A percentile compares a stretch with the other conserved stretches of the same genome.
Evolutionary conservation across 441 rosid genomes (phyloP).

Genomic region (Bocquillonia castaneifolia): DNA sequence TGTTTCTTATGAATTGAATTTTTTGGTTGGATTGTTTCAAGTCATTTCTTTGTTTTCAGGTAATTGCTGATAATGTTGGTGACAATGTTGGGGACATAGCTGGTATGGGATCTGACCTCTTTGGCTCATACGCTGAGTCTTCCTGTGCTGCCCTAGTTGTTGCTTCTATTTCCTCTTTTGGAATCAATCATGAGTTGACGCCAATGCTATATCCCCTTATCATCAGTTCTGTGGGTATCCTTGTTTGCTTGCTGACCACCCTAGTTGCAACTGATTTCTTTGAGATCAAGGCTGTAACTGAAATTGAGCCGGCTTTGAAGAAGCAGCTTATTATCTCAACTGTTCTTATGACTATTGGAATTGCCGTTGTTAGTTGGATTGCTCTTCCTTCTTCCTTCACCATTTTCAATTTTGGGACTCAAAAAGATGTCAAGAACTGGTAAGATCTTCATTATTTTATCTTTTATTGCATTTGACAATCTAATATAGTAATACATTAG

Average conservation of each 20-base stretch:
- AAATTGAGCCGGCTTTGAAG: slow-evolving; percentile 85
- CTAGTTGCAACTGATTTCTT: slow-evolving; percentile 78
- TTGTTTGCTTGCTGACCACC: slow-evolving; percentile 80
- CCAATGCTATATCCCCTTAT: slow-evolving; percentile 79
- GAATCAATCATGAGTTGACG: slow-evolving; percentile 71
- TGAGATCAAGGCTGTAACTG: slow-evolving; percentile 76
- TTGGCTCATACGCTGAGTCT: slow-evolving; percentile 89
- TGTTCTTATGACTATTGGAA: slow-evolving; percentile 66
- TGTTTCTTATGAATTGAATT: neutral
- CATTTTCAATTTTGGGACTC: slow-evolving; percentile 77
- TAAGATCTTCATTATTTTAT: slow-evolving; percentile 21
- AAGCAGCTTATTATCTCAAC: slow-evolving; percentile 82
- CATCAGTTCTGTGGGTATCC: slow-evolving; percentile 74
- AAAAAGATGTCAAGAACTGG: slow-evolving; percentile 85
- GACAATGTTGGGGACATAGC: slow-evolving; percentile 98
- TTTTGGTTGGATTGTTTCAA: neutral
- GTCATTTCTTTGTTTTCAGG: slow-evolving; percentile 27
- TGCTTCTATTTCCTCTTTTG: slow-evolving; percentile 91
- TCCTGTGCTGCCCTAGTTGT: slow-evolving; percentile 90
- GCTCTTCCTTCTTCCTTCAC: slow-evolving; percentile 82
- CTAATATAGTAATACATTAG: neutral
- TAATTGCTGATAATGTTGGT: slow-evolving; percentile 95
- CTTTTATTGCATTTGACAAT: neutral
- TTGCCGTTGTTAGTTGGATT: slow-evolving; percentile 67
- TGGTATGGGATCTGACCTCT: slow-evolving; percentile 97